Evolutionary conservation across 75 land plant species (phyloP).

Genomic region (Sequoiadendron giganteum): DNA sequence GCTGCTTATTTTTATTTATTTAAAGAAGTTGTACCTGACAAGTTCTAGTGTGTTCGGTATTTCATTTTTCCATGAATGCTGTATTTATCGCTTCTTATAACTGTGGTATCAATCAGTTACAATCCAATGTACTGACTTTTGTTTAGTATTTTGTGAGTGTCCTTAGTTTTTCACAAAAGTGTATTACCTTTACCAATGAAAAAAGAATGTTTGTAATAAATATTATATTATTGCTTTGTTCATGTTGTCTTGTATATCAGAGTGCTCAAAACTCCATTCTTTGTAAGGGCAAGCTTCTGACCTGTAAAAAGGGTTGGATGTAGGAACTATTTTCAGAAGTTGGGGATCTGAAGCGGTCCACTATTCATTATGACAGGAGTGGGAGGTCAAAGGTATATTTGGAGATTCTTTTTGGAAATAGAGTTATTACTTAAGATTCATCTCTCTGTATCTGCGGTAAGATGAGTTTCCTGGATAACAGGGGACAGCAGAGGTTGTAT

Average conservation of each 20-base stretch:
- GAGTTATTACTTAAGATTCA: neutral
- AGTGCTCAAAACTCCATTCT: neutral
- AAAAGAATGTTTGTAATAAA: neutral
- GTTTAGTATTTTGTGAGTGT: neutral
- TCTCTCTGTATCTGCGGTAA: neutral
- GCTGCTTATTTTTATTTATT: neutral
- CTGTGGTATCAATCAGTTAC: neutral
- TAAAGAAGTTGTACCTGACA: neutral
- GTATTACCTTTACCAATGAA: neutral
- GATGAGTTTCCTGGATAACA: slow-evolving; percentile 9
- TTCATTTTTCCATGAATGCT: neutral
- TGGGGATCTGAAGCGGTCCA: slow-evolving; percentile 40
- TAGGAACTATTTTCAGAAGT: slow-evolving; percentile 56
- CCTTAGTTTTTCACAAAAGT: neutral
- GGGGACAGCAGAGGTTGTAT: slow-evolving; percentile 55
- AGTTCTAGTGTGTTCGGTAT: neutral
- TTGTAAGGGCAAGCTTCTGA: neutral
- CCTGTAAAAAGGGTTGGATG: neutral
- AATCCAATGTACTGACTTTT: neutral
- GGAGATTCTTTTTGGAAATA: slow-evolving; percentile 4
- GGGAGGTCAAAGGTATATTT: slow-evolving; percentile 44
- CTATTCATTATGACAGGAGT: slow-evolving; percentile 46
- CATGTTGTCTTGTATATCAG: neutral
- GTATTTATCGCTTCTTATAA: neutral
- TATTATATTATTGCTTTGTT: neutral